Evolutionary conservation across 2,329 filamentous ascomycete genomes (phyloP), one percentile per base, ranked within the genome.

Genomic region (Fusarium phyllophilum): DNA sequence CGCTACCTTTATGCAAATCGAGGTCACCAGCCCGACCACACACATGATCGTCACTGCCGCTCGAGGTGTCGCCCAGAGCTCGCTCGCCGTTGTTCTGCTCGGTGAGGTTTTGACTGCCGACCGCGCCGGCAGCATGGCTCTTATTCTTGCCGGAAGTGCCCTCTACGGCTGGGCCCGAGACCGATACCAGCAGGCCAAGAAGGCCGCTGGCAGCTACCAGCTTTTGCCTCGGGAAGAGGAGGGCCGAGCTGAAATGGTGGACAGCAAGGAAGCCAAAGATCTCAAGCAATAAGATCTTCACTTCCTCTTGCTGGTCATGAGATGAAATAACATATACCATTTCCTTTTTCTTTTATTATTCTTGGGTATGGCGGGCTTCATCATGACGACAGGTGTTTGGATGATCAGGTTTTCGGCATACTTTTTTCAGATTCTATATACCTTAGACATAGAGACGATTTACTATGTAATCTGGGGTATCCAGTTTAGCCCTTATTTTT

Each of bases 41-140:
- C 76, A 78, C 52, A 78, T 78, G 76, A 75, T 78, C n/a, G 76
- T 78, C 18, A 78, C 76, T 15, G 76, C 76, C 29, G 76, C 76
- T 24, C 74, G 76, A 55, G 76, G 76, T 54, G 76, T 78, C 33
- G 76, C 76, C 20, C 76, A 78, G 60, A 78, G 76, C 61, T 78
- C 76, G 11, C 68, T 78, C 29, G 76, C 76, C 24, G 75, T 78
- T 31, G 56, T 78, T n/a, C 66, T 78, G 29, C 76, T 78, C 31
- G 76, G 76, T 29, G 76, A 78, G 54, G 26, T 73, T 20, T 51
- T 78, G 38, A 78, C 76, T 39, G 75, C 74, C 56, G 76, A 78
- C 57, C 76, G 76, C 41, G 76, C 73, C 6, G 76, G 76, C 31
- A 78, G 76, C 66, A 78, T 78, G 76, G 67, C 66, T 49, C 74